phyloP scores from a whole-genome alignment of 768 basidiomycete species.

The Calocybe gangraenosa region DNA sequence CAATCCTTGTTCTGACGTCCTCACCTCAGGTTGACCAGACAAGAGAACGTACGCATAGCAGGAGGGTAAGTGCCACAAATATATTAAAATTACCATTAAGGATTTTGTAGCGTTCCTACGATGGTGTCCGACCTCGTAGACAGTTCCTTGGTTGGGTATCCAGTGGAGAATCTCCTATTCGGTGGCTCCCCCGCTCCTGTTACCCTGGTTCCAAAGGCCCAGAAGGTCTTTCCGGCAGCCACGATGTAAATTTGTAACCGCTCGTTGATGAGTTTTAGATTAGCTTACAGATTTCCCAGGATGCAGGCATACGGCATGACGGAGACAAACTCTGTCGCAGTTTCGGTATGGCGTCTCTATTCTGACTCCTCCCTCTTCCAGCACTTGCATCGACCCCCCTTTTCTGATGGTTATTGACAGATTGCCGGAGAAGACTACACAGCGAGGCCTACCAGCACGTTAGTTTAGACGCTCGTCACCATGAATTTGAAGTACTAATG shows the following conservation, averaged over 20 bases:
- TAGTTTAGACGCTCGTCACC: conserved; percentile 17
- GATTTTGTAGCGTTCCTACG: conserved; percentile 45
- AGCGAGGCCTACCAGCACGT: conserved; percentile 47
- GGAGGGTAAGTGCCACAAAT: conserved; percentile 38
- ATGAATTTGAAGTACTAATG: background rate
- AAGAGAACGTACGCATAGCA: conserved; percentile 48
- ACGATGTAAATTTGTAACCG: conserved; percentile 29
- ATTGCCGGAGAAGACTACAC: conserved; percentile 58
- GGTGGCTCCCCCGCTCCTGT: conserved; percentile 53
- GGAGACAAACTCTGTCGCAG: conserved; percentile 58
- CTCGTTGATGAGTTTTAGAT: background rate
- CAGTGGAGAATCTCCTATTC: conserved; percentile 45
- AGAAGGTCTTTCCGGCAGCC: conserved; percentile 41
- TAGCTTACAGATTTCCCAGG: conserved; percentile 21
- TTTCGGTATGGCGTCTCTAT: conserved; percentile 28
- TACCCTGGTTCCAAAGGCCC: conserved; percentile 39
- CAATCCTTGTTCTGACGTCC: conserved; percentile 1
- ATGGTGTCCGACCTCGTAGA: conserved; percentile 63
- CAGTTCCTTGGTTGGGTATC: conserved; percentile 40
- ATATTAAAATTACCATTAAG: background rate
- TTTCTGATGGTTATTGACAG: conserved; percentile 15
- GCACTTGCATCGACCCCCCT: too few species aligned
- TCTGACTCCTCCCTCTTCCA: too few species aligned
- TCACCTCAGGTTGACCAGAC: conserved; percentile 36
- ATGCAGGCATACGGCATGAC: conserved; percentile 55